Evolutionary conservation across 768 basidiomycete species (phyloP).

Genomic region (Trametes cingulata): DNA sequence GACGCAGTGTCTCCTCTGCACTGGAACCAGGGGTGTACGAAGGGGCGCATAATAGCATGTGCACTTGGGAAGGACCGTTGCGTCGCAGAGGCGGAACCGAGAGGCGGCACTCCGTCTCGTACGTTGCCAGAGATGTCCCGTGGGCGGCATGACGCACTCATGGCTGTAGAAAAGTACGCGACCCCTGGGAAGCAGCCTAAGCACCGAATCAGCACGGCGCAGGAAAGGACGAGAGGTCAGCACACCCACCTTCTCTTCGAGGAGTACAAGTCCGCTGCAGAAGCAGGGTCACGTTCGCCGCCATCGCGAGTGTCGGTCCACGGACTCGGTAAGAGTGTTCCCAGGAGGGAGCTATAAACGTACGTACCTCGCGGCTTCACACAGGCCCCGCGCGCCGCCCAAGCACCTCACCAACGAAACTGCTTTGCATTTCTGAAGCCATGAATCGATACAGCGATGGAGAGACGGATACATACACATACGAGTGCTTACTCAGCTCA

Average conservation of each 20-base stretch:
- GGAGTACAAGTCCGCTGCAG: background rate
- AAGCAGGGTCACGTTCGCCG: background rate
- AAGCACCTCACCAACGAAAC: background rate
- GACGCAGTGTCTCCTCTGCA: background rate
- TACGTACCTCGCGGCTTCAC: background rate
- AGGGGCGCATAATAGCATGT: background rate
- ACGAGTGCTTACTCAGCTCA: conserved; percentile 12
- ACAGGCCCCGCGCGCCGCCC: background rate
- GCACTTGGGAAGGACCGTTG: background rate
- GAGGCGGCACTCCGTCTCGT: background rate
- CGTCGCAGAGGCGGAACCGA: background rate
- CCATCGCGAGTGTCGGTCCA: background rate
- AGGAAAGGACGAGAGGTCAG: background rate
- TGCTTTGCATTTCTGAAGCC: background rate
- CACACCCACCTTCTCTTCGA: conserved; percentile 10
- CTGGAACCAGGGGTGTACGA: background rate
- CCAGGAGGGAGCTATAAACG: background rate
- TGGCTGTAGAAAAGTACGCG: background rate
- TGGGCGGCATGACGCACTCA: background rate
- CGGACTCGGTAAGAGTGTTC: background rate
- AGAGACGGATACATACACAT: conserved; percentile 21
- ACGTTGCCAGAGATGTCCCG: background rate
- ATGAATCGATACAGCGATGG: conserved; percentile 15
- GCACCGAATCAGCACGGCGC: background rate
- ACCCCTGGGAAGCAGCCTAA: background rate